Evolutionary conservation across 75 land plant genomes (phyloP).

Genomic region (Adiantum capillusveneris): DNA sequence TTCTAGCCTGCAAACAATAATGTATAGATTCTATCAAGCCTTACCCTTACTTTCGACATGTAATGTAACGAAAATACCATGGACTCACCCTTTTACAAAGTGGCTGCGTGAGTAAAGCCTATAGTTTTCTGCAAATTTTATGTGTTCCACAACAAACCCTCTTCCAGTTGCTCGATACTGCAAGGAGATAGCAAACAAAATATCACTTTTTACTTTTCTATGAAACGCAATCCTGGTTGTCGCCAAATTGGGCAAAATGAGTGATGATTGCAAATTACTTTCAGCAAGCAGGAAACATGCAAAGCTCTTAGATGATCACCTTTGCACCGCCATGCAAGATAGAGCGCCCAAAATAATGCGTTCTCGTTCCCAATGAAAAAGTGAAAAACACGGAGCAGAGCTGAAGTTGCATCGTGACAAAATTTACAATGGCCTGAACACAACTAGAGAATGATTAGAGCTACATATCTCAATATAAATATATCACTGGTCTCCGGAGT

Average conservation of each 20-base stretch:
- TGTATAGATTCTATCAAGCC: no score
- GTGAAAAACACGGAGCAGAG: slow-evolving; percentile 92
- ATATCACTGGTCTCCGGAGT: neutral
- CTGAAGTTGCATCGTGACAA: slow-evolving; percentile 85
- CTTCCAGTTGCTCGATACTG: slow-evolving; percentile 98
- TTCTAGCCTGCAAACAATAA: slow-evolving; percentile 39
- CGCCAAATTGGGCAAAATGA: no score
- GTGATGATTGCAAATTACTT: no score
- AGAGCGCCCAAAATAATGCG: slow-evolving; percentile 95
- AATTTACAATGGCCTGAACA: slow-evolving; percentile 89
- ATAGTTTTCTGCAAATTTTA: slow-evolving; percentile 91
- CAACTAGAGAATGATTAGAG: slow-evolving; percentile 7
- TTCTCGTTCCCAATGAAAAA: slow-evolving; percentile 89
- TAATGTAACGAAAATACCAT: no score
- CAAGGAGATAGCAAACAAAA: no score
- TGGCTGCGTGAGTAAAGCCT: slow-evolving; percentile 93
- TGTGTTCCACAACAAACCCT: slow-evolving; percentile 95
- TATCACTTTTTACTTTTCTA: neutral
- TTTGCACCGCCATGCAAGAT: slow-evolving; percentile 98
- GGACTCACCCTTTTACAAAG: slow-evolving; percentile 95
- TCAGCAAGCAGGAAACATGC: no score
- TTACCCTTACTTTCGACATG: no score
- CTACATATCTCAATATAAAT: neutral
- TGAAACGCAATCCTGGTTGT: neutral
- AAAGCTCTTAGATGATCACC: no score